Evolutionary conservation across 768 basidiomycete species (phyloP), one percentile per base, ranked within the genome.

Genomic region (Suillus discolor): DNA sequence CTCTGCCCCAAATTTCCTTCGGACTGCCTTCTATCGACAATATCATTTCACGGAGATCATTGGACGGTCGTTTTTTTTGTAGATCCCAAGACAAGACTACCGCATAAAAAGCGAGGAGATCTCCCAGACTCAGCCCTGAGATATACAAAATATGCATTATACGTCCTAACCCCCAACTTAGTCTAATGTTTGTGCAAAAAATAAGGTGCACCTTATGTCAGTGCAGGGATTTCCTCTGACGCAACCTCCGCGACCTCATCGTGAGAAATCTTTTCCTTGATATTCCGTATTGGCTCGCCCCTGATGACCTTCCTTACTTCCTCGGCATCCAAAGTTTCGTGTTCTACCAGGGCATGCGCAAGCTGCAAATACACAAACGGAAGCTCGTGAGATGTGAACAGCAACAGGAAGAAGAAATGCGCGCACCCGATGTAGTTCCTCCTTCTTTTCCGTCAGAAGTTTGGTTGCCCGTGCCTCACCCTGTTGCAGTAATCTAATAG

Each of bases 331-430:
- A 99, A 81, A 23, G 97, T 98, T 81, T 99, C 97, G 78, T 97
- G 91, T 75, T 98, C 96, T 15, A 99, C 91, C 65, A 99, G 80
- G 12, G 97, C 97, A 63, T 86, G 85, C 2, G 97, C 96, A 47
- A 99, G 87, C 94, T 96, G 68, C 39, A 38, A 38, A 11, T 59
- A 39, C 63, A 57, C 36, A 31, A 18, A 67, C 57, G 23, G 47
- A 23, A 39, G 39, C 23, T 31, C 7, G 13, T 68, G 64, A 67
- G 45, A 38, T 18, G 16, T 0, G 25, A 16, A 36, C 12, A 45
- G 34, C 54, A 36, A 61, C 11, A 2, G 7, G n/a, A 28, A 63
- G 38, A 54, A 53, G 20, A 49, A 16, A 57, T 62, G 70, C 65
- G 72, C 82, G 63, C 77, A 91, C 91, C 78, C 80, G 83, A 77